Evolutionary conservation across 352 stramenopile species (phyloP).

Genomic region (Pythium sp.): DNA sequence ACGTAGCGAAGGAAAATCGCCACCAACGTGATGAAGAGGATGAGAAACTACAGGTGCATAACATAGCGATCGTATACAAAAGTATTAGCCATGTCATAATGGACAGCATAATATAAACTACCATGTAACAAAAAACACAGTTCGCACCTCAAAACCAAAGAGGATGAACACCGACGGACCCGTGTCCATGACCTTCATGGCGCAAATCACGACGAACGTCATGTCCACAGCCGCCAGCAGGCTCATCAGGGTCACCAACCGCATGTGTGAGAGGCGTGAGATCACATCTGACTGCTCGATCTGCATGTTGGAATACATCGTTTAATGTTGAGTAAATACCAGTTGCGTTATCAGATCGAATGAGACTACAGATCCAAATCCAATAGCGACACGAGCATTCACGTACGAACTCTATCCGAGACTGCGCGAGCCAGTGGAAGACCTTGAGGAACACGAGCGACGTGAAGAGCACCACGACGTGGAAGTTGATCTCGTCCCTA

Average conservation of each 20-base stretch:
- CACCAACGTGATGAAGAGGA: conserved; percentile 92
- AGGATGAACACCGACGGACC: conserved; percentile 93
- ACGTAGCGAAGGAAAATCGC: conserved; percentile 87
- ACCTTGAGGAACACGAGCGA: conserved; percentile 95
- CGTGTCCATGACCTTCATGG: conserved; percentile 67
- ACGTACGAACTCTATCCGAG: conserved; percentile 85
- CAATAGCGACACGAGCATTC: conserved; percentile 4
- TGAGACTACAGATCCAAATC: not conserved
- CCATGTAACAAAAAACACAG: not conserved
- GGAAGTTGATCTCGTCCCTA: conserved; percentile 94
- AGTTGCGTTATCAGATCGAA: not conserved
- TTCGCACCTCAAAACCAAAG: conserved; percentile 93
- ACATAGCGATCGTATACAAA: not conserved
- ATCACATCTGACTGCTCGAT: conserved; percentile 88
- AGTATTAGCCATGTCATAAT: not conserved
- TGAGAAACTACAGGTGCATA: conserved; percentile 65
- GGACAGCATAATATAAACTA: not conserved
- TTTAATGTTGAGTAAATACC: not conserved
- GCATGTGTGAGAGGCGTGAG: conserved; percentile 72
- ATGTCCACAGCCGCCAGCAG: conserved; percentile 88
- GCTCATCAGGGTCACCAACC: conserved; percentile 87
- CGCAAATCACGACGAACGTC: conserved; percentile 87
- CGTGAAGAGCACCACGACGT: conserved; percentile 95
- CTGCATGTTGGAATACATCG: conserved; percentile 28
- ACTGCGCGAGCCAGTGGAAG: conserved; percentile 91